phyloP scores from a whole-genome alignment of 805 yeast genomes.

The Saccharomyces jurei region DNA sequence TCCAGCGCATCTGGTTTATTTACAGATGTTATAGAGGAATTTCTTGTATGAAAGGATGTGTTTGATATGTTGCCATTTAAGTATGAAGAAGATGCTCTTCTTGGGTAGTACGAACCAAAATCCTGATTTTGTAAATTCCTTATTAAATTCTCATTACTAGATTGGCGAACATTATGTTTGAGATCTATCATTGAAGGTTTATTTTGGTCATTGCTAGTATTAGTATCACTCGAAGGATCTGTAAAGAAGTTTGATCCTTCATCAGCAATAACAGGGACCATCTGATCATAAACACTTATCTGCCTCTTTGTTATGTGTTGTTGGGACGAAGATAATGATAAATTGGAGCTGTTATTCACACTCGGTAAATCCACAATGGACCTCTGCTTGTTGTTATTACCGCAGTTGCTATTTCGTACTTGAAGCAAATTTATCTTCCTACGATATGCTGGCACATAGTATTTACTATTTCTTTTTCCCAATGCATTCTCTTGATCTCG shows the following conservation, averaged over 20 bases:
- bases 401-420: conserved; percentile 1
- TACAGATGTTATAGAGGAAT: conserved; percentile 21
- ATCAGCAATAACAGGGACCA: conserved; percentile 16
- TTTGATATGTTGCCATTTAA: conserved; percentile 1
- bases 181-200: background rate
- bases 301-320: conserved; percentile 5
- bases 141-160: conserved; percentile 14
- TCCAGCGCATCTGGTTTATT: conserved; percentile 17
- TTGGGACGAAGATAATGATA: conserved; percentile 12
- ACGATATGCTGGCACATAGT: conserved; percentile 35
- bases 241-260: conserved; percentile 7
- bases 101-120: conserved; percentile 25
- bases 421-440: conserved; percentile 26
- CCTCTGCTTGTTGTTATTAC: conserved; percentile 7
- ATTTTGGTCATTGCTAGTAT: conserved; percentile 1
- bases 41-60: conserved; percentile 20
- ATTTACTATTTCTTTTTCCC: conserved; percentile 1
- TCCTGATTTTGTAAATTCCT: conserved; percentile 20
- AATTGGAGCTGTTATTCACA: conserved; percentile 12
- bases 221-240: conserved; percentile 15
- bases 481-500: background rate
- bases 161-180: background rate
- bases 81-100: conserved; percentile 11
- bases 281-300: conserved; percentile 17
- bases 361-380: conserved; percentile 16